Conservation (phyloP, 179 eudicot species). For the Nepenthes alata region DNA sequence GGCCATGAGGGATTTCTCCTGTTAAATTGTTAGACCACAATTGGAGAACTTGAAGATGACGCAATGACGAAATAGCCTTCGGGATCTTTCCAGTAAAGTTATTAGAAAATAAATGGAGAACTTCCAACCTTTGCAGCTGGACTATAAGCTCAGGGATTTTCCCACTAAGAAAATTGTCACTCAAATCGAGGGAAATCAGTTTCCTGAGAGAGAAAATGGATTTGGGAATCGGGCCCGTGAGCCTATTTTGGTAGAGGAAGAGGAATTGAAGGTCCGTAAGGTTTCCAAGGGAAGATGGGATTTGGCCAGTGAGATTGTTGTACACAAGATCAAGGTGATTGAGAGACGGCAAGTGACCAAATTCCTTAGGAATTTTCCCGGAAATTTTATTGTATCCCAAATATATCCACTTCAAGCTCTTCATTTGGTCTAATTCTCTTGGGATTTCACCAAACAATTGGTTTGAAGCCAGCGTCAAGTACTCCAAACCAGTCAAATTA, state of each 20-base stretch:
- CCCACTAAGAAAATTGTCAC: conserved; percentile 61
- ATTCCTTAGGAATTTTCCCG: conserved; percentile 53
- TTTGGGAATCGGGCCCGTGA: conserved; percentile 52
- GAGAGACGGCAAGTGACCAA: conserved; percentile 48
- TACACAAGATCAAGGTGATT: conserved; percentile 67
- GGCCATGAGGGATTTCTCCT: conserved; percentile 57
- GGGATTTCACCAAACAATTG: conserved; percentile 59
- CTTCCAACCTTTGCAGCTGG: conserved; percentile 39
- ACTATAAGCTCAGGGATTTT: conserved; percentile 41
- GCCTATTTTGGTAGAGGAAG: conserved; percentile 58
- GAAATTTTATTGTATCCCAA: conserved; percentile 76
- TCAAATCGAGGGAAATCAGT: conserved; percentile 57
- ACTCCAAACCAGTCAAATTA: conserved; percentile 34
- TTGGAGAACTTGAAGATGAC: conserved; percentile 65
- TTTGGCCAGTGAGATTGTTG: conserved; percentile 61
- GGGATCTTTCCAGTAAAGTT: conserved; percentile 67
- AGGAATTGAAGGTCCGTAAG: conserved; percentile 52
- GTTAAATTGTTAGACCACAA: conserved; percentile 61
- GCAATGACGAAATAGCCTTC: conserved; percentile 35
- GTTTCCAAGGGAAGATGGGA: conserved; percentile 63
- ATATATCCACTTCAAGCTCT: conserved; percentile 54
- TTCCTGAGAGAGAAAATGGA: conserved; percentile 35
- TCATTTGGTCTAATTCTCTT: conserved; percentile 34
- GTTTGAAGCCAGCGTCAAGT: conserved; percentile 67
- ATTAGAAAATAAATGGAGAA: conserved; percentile 71